phyloP scores from a whole-genome alignment of 2,329 filamentous ascomycete genomes.

The Lachnellula suecica region DNA sequence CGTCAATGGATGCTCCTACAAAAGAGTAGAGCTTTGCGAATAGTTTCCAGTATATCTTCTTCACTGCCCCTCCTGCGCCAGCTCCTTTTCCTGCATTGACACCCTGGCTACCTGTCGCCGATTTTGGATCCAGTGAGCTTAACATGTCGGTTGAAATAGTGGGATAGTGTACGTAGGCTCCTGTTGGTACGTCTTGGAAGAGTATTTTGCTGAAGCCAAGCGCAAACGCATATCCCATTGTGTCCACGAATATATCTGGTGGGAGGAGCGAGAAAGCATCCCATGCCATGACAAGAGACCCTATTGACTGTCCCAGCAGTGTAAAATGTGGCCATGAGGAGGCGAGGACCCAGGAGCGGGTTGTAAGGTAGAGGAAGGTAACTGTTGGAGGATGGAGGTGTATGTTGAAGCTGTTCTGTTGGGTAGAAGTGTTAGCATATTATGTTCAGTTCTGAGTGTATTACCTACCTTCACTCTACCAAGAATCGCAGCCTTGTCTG shows the following conservation, averaged over 20 bases:
- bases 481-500: conserved; percentile 77
- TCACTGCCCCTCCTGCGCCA: conserved; percentile 68
- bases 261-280: conserved; percentile 91
- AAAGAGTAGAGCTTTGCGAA: conserved; percentile 83
- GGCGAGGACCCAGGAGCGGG: conserved; percentile 80
- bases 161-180: conserved; percentile 95
- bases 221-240: conserved; percentile 95
- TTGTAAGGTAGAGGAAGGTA: conserved; percentile 87
- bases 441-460: not conserved
- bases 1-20: conserved; percentile 80
- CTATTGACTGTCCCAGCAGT: conserved; percentile 87
- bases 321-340: conserved; percentile 92
- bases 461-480: conserved; percentile 66
- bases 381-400: conserved; percentile 79
- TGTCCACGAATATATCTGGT: conserved; percentile 93
- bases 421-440: not conserved
- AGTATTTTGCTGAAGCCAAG: conserved; percentile 80
- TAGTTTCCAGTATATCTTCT: conserved; percentile 80
- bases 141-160: conserved; percentile 99
- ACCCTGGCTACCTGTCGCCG: conserved; percentile 60
- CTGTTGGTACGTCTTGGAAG: conserved; percentile 79
- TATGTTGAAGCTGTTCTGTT: conserved; percentile 86
- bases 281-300: conserved; percentile 83
- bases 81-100: conserved; percentile 81
- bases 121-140: conserved; percentile 68